Conservation (phyloP, 345 rosid species). For the Salix dunnii region DNA sequence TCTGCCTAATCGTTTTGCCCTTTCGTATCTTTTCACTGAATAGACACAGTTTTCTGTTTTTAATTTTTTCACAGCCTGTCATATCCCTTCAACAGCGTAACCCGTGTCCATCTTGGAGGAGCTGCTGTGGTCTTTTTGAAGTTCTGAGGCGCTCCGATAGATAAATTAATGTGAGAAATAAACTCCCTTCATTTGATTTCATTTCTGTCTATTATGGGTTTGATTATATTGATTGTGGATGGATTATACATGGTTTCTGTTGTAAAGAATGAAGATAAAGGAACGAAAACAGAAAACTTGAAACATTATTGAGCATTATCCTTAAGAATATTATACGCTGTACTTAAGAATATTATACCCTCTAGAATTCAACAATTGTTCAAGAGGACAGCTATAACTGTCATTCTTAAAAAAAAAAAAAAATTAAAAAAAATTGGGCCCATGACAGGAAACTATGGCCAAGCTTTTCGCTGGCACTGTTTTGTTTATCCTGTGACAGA, state of each 20-base stretch:
- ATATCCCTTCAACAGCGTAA: constrained; percentile 24
- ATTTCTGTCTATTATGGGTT: background rate
- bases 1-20: background rate
- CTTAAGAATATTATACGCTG: too few species aligned
- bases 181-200: background rate
- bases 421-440: too few species aligned
- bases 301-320: too few species aligned
- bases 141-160: constrained; percentile 43
- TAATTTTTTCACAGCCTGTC: constrained; percentile 27
- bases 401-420: too few species aligned
- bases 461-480: too few species aligned
- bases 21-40: background rate
- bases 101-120: constrained; percentile 50
- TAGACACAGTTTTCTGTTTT: background rate
- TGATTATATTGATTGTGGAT: background rate
- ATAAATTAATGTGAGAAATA: constrained; percentile 6
- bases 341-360: too few species aligned
- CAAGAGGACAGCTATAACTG: too few species aligned
- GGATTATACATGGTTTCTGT: background rate
- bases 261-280: too few species aligned
- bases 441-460: too few species aligned
- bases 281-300: too few species aligned
- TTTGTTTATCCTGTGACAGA: too few species aligned
- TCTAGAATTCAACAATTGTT: too few species aligned
- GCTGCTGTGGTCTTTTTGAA: constrained; percentile 71